Evolutionary conservation across 352 stramenopile species (phyloP), one percentile per base, ranked within the genome.

Genomic region (Phytophthora fragariae): DNA sequence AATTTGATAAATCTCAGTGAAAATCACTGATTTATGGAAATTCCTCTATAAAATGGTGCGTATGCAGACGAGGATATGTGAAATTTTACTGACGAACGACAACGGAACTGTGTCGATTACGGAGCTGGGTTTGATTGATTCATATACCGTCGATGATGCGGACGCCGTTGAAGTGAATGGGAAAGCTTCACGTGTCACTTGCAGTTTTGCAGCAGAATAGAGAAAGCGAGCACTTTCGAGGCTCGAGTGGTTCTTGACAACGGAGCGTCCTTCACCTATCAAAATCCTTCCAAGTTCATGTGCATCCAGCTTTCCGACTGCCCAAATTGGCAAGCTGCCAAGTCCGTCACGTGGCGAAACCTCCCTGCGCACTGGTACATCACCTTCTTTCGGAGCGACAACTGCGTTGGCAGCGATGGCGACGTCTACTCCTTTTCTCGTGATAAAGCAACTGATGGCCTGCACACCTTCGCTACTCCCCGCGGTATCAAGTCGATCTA

Each of bases 261-360:
- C 17, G 61, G 49, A 21, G 17, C 33, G 9, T 61, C 60, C 37
- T 68, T 68, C 12, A 9, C 49, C 5, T 68, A 61, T 5, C 33
- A 55, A 21, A 68, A 41, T 24, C 37, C 37, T 3, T 21, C 37
- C 8, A 17, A 44, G 7, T 19, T 19, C 11, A 10, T 55, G 6
- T 68, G 62, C 62, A 62, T 62, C 21, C 21, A 62, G 39, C 4
- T 61, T 61, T 39, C 49, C 3, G 24, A 41, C 33, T 68, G 50
- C 15, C 50, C 35, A 3, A 17, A 68, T 37, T 68, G 61, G 61
- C 11, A 41, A 31, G 14, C 33, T 19, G 24, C 61, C 8, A 61
- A 35, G 24, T 61, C 49, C 24, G 35, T 68, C 50, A 12, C 19
- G 17, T 68, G 49, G 49, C 19, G 52, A 27, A 60, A 68, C 21